phyloP scores from a whole-genome alignment of 192 early-diverging fungal species.

The Coemansia sp. region DNA sequence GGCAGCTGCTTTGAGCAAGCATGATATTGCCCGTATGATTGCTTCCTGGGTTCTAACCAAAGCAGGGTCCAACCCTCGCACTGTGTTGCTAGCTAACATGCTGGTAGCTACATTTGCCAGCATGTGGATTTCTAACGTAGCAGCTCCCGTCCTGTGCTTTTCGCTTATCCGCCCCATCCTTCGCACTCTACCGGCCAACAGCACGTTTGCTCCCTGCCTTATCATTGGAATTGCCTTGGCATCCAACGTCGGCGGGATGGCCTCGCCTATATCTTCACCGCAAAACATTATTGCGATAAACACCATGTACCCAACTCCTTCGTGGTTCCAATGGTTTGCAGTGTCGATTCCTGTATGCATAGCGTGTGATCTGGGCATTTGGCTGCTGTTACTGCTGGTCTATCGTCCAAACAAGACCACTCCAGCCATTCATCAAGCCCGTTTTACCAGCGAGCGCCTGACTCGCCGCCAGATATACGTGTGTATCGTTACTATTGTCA shows the following conservation, averaged over 20 bases:
- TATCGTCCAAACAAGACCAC: conserved; percentile 74
- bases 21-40: conserved; percentile 87
- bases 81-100: conserved; percentile 90
- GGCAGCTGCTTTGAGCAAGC: conserved; percentile 92
- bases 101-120: conserved; percentile 93
- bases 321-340: conserved; percentile 89
- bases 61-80: conserved; percentile 82
- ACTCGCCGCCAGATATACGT: conserved; percentile 74
- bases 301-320: conserved; percentile 83
- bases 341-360: conserved; percentile 85
- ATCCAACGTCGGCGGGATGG: conserved; percentile 96
- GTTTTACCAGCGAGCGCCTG: conserved; percentile 39
- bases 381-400: conserved; percentile 75
- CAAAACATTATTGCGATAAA: conserved; percentile 96
- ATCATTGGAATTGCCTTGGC: conserved; percentile 97
- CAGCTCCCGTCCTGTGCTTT: conserved; percentile 95
- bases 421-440: conserved; percentile 58
- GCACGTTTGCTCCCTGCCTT: conserved; percentile 78
- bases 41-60: conserved; percentile 84
- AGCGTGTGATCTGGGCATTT: conserved; percentile 74
- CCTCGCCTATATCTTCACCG: conserved; percentile 94
- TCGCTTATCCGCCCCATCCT: conserved; percentile 92
- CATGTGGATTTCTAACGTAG: conserved; percentile 99
- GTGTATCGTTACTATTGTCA: conserved; percentile 64
- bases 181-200: conserved; percentile 78